Evolutionary conservation across 805 yeast species (phyloP).

Genomic region (Metschnikowia cerradonensis): DNA sequence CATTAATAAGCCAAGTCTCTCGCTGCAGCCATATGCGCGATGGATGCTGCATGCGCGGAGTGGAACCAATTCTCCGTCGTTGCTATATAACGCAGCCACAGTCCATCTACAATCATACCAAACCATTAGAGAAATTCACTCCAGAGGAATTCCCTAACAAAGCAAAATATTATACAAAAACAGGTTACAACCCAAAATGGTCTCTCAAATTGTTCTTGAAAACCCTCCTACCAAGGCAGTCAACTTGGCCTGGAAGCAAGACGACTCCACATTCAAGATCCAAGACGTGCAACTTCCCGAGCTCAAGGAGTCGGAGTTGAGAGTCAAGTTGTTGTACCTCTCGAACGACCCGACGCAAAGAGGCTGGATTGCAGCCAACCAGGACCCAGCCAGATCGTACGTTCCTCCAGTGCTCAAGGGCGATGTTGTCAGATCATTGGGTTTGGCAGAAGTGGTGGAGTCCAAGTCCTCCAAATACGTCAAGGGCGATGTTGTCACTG

Average conservation of each 20-base stretch:
- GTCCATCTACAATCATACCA: neutral
- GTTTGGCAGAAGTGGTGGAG: conserved; percentile 47
- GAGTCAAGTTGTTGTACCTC: conserved; percentile 43
- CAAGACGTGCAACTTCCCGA: conserved; percentile 12
- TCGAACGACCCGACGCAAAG: conserved; percentile 65
- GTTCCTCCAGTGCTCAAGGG: conserved; percentile 39
- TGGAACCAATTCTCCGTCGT: conserved; percentile 5
- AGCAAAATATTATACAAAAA: too few relatives aligned
- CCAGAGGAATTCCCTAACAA: too few relatives aligned
- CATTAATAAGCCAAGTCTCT: neutral
- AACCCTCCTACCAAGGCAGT: conserved; percentile 21
- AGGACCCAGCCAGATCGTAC: conserved; percentile 28
- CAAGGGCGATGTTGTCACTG: conserved; percentile 43
- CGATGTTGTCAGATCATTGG: conserved; percentile 43
- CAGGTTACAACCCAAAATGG: conserved; percentile 3
- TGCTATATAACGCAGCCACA: neutral
- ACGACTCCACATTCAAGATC: conserved; percentile 31
- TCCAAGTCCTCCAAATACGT: conserved; percentile 39
- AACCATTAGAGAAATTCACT: neutral
- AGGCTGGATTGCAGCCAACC: conserved; percentile 46
- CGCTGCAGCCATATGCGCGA: neutral
- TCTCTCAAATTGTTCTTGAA: conserved; percentile 20
- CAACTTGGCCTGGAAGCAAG: conserved; percentile 19
- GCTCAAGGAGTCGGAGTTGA: conserved; percentile 37
- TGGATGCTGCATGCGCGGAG: neutral